Base-by-base conservation (phyloP, 208 protist species). In the Trypanosoma scelopori region DNA sequence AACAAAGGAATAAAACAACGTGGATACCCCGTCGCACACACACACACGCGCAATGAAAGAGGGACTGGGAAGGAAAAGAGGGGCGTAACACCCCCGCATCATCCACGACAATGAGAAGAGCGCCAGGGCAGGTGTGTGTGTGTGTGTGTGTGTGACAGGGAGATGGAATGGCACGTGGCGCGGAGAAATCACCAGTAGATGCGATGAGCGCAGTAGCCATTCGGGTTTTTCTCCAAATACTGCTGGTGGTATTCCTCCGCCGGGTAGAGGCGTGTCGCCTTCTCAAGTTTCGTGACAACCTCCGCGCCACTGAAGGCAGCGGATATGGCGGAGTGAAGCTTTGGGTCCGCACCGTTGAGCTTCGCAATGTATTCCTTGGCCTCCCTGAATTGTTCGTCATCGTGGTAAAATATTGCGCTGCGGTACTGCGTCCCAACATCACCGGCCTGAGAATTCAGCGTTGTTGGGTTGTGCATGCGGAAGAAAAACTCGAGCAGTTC, bases 381-480 rank as follows among this genome's bases (percentile, higher is more conserved):
- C 50, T 66, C 50, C 46, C 82, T 47, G 60, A 94, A 79, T 74
- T 98, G 94, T 53, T 93, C 81, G 5, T 94, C 83, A 32, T 72
- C 79, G 79, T 95, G 77, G 66, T 94, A 98, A 70, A 97, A 98
- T 53, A 97, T 92, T 45, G 84, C 85, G 55, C 85, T 94, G 42
- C 97, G 89, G 79, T 98, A 98, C 74, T 99, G 96, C 15, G 92
- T 97, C 45, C 97, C 97, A 6, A 93, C 43, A 57, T 98, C 96
- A 11, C 76, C 80, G 22, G 71, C 91, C 64, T 99, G 97, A 18
- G 87, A 73, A 76, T 98, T 98, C 22, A 78, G 43, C 16, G 83
- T 93, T 6, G 97, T 98, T 25, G 97, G 94, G 75, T 99, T 97
- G 76, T 99, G 97, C 58, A 93, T 95, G 53, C 82, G 74, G 64